Base-by-base conservation (phyloP, 2,329 filamentous ascomycete species). In the Pestalotiopsis sp. region DNA sequence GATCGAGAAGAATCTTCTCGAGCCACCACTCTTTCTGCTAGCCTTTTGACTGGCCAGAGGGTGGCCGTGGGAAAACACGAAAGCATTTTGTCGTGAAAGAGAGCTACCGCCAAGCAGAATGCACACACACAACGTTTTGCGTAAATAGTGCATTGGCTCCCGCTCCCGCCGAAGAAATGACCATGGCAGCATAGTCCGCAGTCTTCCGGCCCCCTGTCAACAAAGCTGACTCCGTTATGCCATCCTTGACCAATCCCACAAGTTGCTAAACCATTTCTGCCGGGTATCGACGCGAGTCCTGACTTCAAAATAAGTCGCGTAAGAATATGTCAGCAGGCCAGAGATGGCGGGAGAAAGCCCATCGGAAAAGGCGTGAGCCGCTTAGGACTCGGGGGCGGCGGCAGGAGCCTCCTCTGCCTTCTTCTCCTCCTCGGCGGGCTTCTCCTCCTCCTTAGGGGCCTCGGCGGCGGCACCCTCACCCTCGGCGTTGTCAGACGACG, bases 401-500 rank as follows among this genome's bases (percentile, higher is more conserved):
- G 76, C 82, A 71, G 83, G 69, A 45, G 76, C 82, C 72, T 83
- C 80, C 78, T 86, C 85, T 79, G 89, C 85, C 80, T 92, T 89
- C 85, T 91, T 90, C 72, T 80, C 76, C 70, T 84, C 82, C 70
- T 85, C 80, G 73, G 86, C 82, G 61, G 81, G 79, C 67, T 82
- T 80, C 80, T 84, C 83, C 75, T 88, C 86, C 79, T 93, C 90
- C 86, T 88, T 85, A 73, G 82, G 75, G 63, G 80, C 82, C 69
- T 85, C 83, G 73, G 88, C 85, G 70, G 85, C 86, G 73, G 90
- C 85, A 73, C 81, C 85, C 83, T 95, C 93, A 70, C 88, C 87
- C 83, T 97, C 95, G 77, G 87, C 91, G 77, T 89, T 93, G 81
- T 97, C 95, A 70, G 94, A 97, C 76, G 95, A 98, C 77, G 95